Evolutionary conservation across 2,329 filamentous ascomycete species (phyloP).

Genomic region (Didymella exigua): DNA sequence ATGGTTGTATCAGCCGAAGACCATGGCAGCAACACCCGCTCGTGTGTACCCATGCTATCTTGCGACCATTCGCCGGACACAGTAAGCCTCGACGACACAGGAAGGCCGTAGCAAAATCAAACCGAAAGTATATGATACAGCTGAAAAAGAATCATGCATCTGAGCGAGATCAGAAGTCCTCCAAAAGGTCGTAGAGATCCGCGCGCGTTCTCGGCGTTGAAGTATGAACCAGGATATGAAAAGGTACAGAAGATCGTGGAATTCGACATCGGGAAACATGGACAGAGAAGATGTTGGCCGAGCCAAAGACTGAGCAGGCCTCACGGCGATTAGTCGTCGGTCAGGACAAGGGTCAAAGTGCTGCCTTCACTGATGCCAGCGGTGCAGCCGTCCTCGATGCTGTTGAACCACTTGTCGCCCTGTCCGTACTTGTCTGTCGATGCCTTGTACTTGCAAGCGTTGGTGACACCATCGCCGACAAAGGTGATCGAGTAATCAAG

Average conservation of each 20-base stretch:
- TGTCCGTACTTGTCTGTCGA: constrained; percentile 67
- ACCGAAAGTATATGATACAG: constrained; percentile 5
- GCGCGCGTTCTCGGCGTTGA: constrained; percentile 21
- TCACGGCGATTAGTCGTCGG: constrained; percentile 25
- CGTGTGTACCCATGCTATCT: not conserved
- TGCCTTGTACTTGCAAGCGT: constrained; percentile 65
- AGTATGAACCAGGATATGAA: constrained; percentile 30
- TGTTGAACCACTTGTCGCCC: constrained; percentile 50
- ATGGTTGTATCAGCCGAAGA: too few species aligned
- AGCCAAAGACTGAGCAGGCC: not conserved
- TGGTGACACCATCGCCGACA: constrained; percentile 65
- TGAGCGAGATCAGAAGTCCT: not conserved
- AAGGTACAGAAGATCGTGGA: constrained; percentile 6
- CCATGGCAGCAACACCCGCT: not conserved
- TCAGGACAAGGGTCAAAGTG: constrained; percentile 38
- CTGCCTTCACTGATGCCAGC: constrained; percentile 30
- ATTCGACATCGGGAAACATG: constrained; percentile 13
- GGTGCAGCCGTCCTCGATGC: constrained; percentile 71
- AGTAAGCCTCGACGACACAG: too few species aligned
- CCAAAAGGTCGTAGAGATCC: constrained; percentile 31
- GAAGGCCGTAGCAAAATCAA: too few species aligned
- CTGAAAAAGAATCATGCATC: not conserved
- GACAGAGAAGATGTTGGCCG: not conserved
- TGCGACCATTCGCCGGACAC: not conserved
- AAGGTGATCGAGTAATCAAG: constrained; percentile 84